Evolutionary conservation across 352 stramenopile species (phyloP), one percentile per base, ranked within the genome.

Genomic region (Elongisporangium anandrum): DNA sequence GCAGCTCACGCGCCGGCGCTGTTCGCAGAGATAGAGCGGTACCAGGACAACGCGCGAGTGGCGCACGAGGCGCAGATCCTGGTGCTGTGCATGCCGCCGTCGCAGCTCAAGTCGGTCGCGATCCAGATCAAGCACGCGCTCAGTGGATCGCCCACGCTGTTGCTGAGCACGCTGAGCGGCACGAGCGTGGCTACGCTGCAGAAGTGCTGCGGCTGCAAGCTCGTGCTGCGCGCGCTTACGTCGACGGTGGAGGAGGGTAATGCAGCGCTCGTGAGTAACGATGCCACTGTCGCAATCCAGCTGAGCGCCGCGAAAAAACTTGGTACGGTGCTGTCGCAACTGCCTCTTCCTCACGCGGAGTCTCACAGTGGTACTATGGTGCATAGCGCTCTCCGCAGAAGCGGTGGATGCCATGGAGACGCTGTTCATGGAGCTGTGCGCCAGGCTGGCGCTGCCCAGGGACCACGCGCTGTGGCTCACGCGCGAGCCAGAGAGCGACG

Each of bases 81-180:
- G 22, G 59, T 89, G 39, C 57, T 92, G 10, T 89, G 79, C 57
- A 82, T 88, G 64, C 72, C 78, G 38, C 76, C 82, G 26, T 74
- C 79, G 23, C 82, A 92, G 63, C 66, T 92, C 57, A 87, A 87
- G 54, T 83, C 68, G 54, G 77, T 92, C 22, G 60, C 65, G 21
- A 86, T 90, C 51, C 82, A 92, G 60, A 76, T 88, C 69, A 80
- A 79, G 50, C 79, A 85, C 39, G 65, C 73, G 16, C 56, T 90
- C 17, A 58, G 69, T 10, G 57, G 65, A 0, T 26, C 54, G 0
- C 58, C 72, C 16, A 65, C 64, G 23, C 54, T 87, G 4, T 63
- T 88, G 16, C 49, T 88, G 39, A 88, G 77, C 54, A 51, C 62
- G 12, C 54, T 90, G 17, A 81, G 78, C 26, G 80, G 77, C 21